Conservation (phyloP, 129 eudicot genomes). For the Centrapalus pauciflorus region DNA sequence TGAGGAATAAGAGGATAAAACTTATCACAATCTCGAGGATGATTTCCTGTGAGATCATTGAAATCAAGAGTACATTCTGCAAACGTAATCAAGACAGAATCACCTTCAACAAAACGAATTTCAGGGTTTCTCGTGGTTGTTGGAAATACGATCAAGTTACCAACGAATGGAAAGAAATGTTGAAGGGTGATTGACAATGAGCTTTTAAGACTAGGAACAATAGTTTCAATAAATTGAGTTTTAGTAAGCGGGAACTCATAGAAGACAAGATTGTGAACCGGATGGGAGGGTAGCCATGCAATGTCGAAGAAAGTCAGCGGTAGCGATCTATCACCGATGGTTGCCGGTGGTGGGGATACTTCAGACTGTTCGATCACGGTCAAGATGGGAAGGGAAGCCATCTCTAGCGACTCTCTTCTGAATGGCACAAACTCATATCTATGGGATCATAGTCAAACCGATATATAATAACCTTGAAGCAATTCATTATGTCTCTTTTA, state of each 20-base stretch:
- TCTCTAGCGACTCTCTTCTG: too few species aligned
- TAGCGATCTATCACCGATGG: conserved; percentile 2
- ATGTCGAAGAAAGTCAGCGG: conserved; percentile 40
- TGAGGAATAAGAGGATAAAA: conserved; percentile 26
- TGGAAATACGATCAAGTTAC: conserved; percentile 15
- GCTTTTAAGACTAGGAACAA: conserved; percentile 30
- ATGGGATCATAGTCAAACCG: too few species aligned
- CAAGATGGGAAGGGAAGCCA: conserved; percentile 6
- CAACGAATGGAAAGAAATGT: conserved; percentile 30
- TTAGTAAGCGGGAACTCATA: conserved; percentile 23
- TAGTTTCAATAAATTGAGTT: conserved; percentile 10
- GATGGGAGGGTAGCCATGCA: conserved; percentile 29
- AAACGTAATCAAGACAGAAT: conserved; percentile 16
- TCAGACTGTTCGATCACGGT: conserved; percentile 15
- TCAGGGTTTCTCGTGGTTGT: conserved; percentile 5
- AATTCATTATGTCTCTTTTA: too few species aligned
- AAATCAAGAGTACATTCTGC: conserved; percentile 27
- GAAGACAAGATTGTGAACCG: conserved; percentile 34
- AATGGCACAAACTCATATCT: too few species aligned
- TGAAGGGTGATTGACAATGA: conserved; percentile 34
- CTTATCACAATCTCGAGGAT: conserved; percentile 18
- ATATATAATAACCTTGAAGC: too few species aligned
- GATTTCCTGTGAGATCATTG: conserved; percentile 11
- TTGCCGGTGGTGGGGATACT: conserved; percentile 29
- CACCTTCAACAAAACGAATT: conserved; percentile 9